Conservation (phyloP, 192 early-diverging fungal genomes). For the Irineochytrium annulatum region DNA sequence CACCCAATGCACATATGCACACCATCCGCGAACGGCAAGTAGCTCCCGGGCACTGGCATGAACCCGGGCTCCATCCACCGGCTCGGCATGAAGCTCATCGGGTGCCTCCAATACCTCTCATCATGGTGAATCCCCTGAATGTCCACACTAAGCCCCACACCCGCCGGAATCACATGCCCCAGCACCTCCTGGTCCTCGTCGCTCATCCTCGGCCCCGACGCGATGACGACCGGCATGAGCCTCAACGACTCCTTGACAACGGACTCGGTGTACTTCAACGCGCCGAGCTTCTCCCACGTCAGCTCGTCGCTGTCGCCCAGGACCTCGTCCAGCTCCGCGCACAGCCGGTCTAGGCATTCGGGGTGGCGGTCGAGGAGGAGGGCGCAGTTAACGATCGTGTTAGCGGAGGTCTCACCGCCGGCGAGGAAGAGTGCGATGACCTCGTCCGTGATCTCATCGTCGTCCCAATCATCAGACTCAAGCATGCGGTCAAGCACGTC, state of each 20-base stretch:
- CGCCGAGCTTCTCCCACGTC: constrained; percentile 14
- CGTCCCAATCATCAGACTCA: no score
- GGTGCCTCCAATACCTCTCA: constrained; percentile 24
- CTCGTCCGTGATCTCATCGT: constrained; percentile 21
- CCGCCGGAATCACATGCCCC: constrained; percentile 17
- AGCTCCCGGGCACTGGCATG: constrained; percentile 26
- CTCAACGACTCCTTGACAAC: constrained; percentile 36
- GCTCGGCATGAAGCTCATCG: constrained; percentile 33
- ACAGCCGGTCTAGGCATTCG: constrained; percentile 1
- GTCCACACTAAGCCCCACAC: constrained; percentile 7
- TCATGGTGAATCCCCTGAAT: constrained; percentile 30
- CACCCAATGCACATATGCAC: constrained; percentile 38
- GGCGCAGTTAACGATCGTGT: constrained; percentile 27
- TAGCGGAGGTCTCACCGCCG: constrained; percentile 41
- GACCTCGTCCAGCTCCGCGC: not conserved
- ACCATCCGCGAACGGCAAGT: constrained; percentile 43
- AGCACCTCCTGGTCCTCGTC: constrained; percentile 23
- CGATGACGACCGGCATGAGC: not conserved
- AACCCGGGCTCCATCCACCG: constrained; percentile 24
- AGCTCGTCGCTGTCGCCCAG: no score
- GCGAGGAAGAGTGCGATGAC: constrained; percentile 42
- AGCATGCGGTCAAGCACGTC: constrained; percentile 39
- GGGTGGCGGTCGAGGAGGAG: constrained; percentile 21
- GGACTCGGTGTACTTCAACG: constrained; percentile 33
- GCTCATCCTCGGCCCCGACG: not conserved